Evolutionary conservation across 1,139 yeast species (phyloP).

Genomic region (Wickerhamomyces sp.): DNA sequence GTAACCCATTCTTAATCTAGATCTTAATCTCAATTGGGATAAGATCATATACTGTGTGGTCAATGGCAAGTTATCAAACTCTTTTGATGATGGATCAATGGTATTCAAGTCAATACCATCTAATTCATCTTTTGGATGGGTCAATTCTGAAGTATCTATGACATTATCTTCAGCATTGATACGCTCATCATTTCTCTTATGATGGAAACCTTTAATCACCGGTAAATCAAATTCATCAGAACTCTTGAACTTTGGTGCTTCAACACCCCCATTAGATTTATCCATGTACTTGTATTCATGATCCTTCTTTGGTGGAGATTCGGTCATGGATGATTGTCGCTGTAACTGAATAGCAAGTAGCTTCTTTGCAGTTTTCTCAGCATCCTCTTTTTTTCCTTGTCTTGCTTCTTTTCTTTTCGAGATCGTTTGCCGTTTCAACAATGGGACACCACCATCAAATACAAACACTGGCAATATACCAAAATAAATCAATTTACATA

Average conservation of each 20-base stretch:
- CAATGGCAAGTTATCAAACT: slow-evolving; percentile 62
- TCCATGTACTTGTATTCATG: slow-evolving; percentile 32
- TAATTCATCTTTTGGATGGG: slow-evolving; percentile 53
- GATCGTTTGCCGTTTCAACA: slow-evolving; percentile 73
- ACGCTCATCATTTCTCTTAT: slow-evolving; percentile 54
- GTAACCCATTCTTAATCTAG: slow-evolving; percentile 93
- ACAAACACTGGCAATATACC: slow-evolving; percentile 94
- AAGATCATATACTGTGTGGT: slow-evolving; percentile 85
- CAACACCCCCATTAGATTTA: slow-evolving; percentile 33
- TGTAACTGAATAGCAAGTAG: slow-evolving; percentile 79
- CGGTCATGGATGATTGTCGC: slow-evolving; percentile 27
- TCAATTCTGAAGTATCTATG: slow-evolving; percentile 59
- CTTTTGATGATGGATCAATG: slow-evolving; percentile 65
- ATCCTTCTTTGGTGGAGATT: slow-evolving; percentile 24
- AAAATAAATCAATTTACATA: slow-evolving; percentile 82
- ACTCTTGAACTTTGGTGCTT: slow-evolving; percentile 26
- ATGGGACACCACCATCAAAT: slow-evolving; percentile 97
- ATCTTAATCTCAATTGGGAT: slow-evolving; percentile 74
- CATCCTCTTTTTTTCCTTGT: slow-evolving; percentile 68
- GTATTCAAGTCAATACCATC: slow-evolving; percentile 68
- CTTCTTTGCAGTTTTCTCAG: slow-evolving; percentile 72
- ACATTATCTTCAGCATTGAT: slow-evolving; percentile 48
- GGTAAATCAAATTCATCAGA: slow-evolving; percentile 89
- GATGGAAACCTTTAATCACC: slow-evolving; percentile 43
- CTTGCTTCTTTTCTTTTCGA: slow-evolving; percentile 64